These are phyloP conservation scores for Nitzschia inconspicua DNA, from an alignment of 108 stramenopile genomes.

Conservation along the genomic window DNA sequence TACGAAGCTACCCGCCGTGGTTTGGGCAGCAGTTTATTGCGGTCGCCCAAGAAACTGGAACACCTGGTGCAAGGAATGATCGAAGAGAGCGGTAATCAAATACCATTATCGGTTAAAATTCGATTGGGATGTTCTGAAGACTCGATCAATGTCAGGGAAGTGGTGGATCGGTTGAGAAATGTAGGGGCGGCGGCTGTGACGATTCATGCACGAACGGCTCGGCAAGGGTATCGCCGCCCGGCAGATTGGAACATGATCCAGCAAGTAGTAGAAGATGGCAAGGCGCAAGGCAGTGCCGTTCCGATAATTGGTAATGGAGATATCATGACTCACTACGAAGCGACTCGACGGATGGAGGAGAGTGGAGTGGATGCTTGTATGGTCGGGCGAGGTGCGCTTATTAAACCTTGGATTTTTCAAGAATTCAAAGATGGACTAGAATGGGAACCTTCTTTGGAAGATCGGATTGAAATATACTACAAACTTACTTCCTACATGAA, in stretches of 20 bases:
- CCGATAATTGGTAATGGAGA: conserved; percentile 51
- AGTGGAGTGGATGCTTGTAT: conserved; percentile 36
- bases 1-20: conserved; percentile 43
- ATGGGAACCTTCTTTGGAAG: conserved; percentile 20
- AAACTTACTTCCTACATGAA: conserved; percentile 36
- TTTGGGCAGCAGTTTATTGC: conserved; percentile 33
- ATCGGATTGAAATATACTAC: conserved; percentile 30
- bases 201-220: conserved; percentile 43
- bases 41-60: conserved; percentile 31
- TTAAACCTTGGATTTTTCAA: conserved; percentile 45
- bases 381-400: conserved; percentile 46
- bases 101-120: conserved; percentile 46
- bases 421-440: conserved; percentile 9
- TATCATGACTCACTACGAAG: conserved; percentile 42
- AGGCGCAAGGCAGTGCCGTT: conserved; percentile 10
- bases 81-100: conserved; percentile 1
- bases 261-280: conserved; percentile 23
- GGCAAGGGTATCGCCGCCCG: conserved; percentile 28
- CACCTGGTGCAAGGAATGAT: conserved; percentile 36
- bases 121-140: conserved; percentile 26
- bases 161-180: conserved; percentile 20
- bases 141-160: conserved; percentile 18
- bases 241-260: conserved; percentile 41
- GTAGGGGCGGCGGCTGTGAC: conserved; percentile 40
- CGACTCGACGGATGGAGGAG: conserved; percentile 25